Base-by-base conservation (phyloP, 352 stramenopile genomes). In the Pythium chondricola region DNA sequence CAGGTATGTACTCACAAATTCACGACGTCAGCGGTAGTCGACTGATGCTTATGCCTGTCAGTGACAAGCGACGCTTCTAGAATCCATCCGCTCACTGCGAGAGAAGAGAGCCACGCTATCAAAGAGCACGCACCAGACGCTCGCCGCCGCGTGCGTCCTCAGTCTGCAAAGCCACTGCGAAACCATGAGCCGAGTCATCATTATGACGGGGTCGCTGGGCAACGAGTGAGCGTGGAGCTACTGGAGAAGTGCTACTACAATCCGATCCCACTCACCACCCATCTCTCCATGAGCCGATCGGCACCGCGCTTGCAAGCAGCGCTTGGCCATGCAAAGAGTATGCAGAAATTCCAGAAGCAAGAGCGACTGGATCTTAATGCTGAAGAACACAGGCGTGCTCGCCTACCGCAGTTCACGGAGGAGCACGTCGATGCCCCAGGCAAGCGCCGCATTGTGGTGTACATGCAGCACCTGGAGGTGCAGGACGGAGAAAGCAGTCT, bases 91-190 rank as follows among this genome's bases (percentile, higher is more conserved):
- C 27, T 14, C 20, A 30, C n/a, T 9, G 25, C 26, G 20, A 29
- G 50, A 26, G 25, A 47, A 30, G 4, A 21, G 26, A 3, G 17
- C 21, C 25, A 45, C 57, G 13, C 51, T 52, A 17, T 5, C 6
- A 9, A 25, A 1, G 5, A 32, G 4, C 30, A 6, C 6, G 13
- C 3, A 46, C 25, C 1, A 30, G 22, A 16, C n/a, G n/a, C n/a
- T n/a, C n/a, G n/a, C n/a, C n/a, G n/a, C n/a, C 41, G 40, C 3
- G 16, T 18, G 30, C 71, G 72, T 2, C 71, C 72, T 2, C 69
- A 80, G 30, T 83, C 75, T 2, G 72, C 70, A 24, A 84, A 80
- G 33, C 60, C 70, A 2, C 52, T 64, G 16, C 42, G 36, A 18
- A 24, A 18, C n/a, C 14, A 7, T 5, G 18, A 22, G 25, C 3